A percentile compares a stretch with the other conserved stretches of the same genome.
Conservation (phyloP, 352 stramenopile species). For the Lagenidium sp. region DNA sequence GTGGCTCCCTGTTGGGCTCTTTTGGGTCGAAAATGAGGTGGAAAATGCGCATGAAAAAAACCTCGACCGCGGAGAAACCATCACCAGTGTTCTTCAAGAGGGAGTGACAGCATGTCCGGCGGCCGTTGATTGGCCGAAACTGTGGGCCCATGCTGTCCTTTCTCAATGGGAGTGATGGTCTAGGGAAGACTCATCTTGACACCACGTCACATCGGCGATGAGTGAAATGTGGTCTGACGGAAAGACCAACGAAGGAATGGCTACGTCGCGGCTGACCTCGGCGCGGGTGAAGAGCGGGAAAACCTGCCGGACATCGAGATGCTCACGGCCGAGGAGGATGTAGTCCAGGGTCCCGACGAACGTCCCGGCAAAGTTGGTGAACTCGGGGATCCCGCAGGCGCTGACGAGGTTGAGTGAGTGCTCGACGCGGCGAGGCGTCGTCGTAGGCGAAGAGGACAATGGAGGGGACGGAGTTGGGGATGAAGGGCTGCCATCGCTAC, state of each 20-base stretch:
- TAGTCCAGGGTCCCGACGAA: conserved; percentile 72
- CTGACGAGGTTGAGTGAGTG: conserved; percentile 41
- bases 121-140: too few relatives aligned
- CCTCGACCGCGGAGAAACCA: too few relatives aligned
- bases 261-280: conserved; percentile 48
- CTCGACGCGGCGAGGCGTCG: conserved; percentile 17
- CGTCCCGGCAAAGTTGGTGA: conserved; percentile 57
- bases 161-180: too few relatives aligned
- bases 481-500: too few relatives aligned
- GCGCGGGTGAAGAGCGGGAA: conserved; percentile 59
- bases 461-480: too few relatives aligned
- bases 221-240: conserved; percentile 75
- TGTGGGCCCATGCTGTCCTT: too few relatives aligned
- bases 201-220: conserved; percentile 57
- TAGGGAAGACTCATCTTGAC: too few relatives aligned
- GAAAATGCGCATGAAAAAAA: too few relatives aligned
- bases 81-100: too few relatives aligned
- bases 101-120: too few relatives aligned
- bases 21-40: conserved; percentile 7
- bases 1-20: conserved; percentile 2
- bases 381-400: conserved; percentile 49
- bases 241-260: conserved; percentile 61
- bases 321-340: conserved; percentile 34
- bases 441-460: too few relatives aligned
- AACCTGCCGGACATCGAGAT: conserved; percentile 26